Conservation (phyloP, 108 stramenopile species). For the Epithemia pelagica region DNA sequence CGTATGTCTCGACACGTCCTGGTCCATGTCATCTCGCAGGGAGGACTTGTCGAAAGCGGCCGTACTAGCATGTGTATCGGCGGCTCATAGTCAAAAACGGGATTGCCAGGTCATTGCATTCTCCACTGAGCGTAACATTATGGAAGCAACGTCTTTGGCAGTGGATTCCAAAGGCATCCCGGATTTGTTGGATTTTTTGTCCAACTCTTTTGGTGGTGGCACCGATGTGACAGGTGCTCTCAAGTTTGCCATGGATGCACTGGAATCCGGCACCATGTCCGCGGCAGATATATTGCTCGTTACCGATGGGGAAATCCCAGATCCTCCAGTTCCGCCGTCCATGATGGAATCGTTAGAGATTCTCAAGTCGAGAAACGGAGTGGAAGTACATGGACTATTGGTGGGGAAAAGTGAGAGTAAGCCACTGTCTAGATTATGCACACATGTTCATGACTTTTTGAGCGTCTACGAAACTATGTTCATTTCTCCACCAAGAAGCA, state of each 20-base stretch:
- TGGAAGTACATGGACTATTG: slow-evolving; percentile 63
- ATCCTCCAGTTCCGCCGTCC: slow-evolving; percentile 54
- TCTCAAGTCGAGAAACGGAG: slow-evolving; percentile 35
- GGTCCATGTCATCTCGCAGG: slow-evolving; percentile 65
- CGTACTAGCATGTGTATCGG: slow-evolving; percentile 53
- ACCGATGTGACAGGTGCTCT: slow-evolving; percentile 74
- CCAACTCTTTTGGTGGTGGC: slow-evolving; percentile 65
- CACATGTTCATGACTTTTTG: slow-evolving; percentile 53
- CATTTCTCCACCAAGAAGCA: background rate
- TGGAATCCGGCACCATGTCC: slow-evolving; percentile 24
- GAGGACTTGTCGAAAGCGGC: slow-evolving; percentile 70
- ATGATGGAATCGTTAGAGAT: slow-evolving; percentile 43
- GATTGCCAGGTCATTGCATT: slow-evolving; percentile 63
- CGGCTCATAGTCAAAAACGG: slow-evolving; percentile 53
- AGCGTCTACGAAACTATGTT: slow-evolving; percentile 32
- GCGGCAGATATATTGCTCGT: slow-evolving; percentile 67
- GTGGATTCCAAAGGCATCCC: slow-evolving; percentile 40
- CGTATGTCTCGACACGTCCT: slow-evolving; percentile 74
- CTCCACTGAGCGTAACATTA: slow-evolving; percentile 39
- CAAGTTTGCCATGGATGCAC: slow-evolving; percentile 31
- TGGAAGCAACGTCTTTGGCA: slow-evolving; percentile 40
- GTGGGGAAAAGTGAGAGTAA: slow-evolving; percentile 57
- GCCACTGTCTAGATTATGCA: slow-evolving; percentile 49
- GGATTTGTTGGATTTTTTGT: slow-evolving; percentile 55
- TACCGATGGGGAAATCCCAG: slow-evolving; percentile 73